Evolutionary conservation across 257 asterid genomes (phyloP), one percentile per base, ranked within the genome.

Genomic region (Ilex aquifolium): DNA sequence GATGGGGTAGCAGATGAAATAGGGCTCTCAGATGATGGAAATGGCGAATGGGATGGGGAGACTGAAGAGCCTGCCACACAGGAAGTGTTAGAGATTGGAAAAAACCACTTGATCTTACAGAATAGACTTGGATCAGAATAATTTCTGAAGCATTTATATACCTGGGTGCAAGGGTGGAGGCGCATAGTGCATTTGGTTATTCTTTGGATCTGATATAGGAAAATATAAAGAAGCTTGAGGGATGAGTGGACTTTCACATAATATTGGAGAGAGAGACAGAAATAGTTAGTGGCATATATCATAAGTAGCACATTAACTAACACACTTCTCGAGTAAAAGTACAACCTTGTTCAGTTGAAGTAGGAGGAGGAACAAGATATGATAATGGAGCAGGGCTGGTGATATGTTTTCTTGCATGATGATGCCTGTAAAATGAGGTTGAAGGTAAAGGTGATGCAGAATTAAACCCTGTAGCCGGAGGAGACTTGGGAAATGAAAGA

Each of bases 371-470:
- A 76, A 61, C 64, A 44, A 57, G 69, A 64, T 71, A 57, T 15
- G 68, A 50, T 57, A 61, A 59, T 30, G 83, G 95, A 79, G 89
- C 76, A 74, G 79, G 81, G 62, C 80, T 31, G 53, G 60, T 67
- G 59, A 56, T 81, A 71, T 76, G 48, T 44, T 36, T 74, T 64
- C 70, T 72, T 60, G 65, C 50, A 60, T 53, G 82, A 77, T 71
- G 82, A 17, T 62, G 70, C 60, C 77, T 65, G 39, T 31, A 46
- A 65, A 65, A 30, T 39, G 71, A 70, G 32, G 68, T 32, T 61
- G 74, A 66, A 61, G 78, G 78, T 50, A 63, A 66, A 62, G 69
- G 68, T 48, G 60, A 59, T 31, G 82, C 81, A 48, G 86, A 57
- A 65, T 67, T 64, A 68, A 39, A 66, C 65, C 60, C 69, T 31